Conservation (phyloP, 805 yeast species). For the Kluyveromyces nonfermentans region DNA sequence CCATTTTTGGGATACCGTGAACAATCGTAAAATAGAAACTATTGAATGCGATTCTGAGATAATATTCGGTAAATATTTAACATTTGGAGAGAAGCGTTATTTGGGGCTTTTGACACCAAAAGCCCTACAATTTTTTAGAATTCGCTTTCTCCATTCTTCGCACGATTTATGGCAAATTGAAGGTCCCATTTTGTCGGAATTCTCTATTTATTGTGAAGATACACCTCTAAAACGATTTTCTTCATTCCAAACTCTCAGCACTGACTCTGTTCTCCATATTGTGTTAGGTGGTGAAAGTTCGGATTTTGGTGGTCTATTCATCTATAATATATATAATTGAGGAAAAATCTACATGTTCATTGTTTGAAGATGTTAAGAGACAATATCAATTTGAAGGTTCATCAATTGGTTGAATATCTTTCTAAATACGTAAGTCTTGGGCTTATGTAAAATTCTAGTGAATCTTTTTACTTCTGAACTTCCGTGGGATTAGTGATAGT, state of each 20-base stretch:
- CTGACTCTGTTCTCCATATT: neutral
- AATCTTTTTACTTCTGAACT: too few relatives aligned
- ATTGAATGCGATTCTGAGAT: conserved; percentile 15
- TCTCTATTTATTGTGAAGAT: neutral
- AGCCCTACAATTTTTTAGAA: neutral
- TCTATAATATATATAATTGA: too few relatives aligned
- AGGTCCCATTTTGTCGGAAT: neutral
- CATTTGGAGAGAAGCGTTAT: conserved; percentile 4
- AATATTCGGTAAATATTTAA: conserved; percentile 14
- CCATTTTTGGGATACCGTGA: conserved; percentile 18
- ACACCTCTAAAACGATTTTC: neutral
- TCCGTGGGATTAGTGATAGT: neutral
- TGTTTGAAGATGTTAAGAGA: neutral
- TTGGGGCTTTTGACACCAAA: conserved; percentile 1
- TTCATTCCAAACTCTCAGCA: neutral
- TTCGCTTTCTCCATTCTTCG: neutral
- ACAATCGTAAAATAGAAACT: conserved; percentile 8
- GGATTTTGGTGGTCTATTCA: neutral
- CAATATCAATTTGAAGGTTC: neutral
- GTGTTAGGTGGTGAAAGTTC: neutral
- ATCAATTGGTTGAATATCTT: too few relatives aligned
- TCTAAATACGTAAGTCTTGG: too few relatives aligned
- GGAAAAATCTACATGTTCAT: neutral
- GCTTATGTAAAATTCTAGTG: too few relatives aligned
- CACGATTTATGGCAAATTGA: neutral